Base-by-base conservation (phyloP, 345 rosid genomes). In the Salix exigua region DNA sequence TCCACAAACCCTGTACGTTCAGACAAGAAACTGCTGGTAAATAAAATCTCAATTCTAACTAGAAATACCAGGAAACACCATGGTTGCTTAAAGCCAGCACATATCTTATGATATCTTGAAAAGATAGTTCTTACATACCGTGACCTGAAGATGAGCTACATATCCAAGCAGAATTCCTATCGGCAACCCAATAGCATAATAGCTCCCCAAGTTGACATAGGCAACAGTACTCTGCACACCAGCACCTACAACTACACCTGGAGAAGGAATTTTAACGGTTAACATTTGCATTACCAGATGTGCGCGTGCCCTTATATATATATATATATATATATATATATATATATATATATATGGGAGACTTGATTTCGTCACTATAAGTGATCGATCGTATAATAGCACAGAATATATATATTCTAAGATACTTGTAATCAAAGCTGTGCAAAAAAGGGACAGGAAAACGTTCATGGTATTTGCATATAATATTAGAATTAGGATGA, bases 241-340 rank as follows among this genome's bases (percentile, higher is more conserved):
- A 18, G 90, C 78, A 53, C 90, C 91, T 1, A 91, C 72, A 23
- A 91, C 87, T 0, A 84, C 85, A 0, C 92, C 92, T 91, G 75
- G 0, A 42, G 46, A 30, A 26, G 21, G 9, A 28, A 25, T 44
- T 12, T 44, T 1, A 14, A 13, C 14, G 17, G 50, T 44, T 44
- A 14, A 4, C 17, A 44, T 13, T 44, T 44, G 14, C 50, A 10
- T 40, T 40, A 40, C 44, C 44, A 10, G 9, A 40, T 40, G 44
- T 40, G 44, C 44, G 44, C 44, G 13, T 40, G 44, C 44, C 44
- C 44, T 10, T 10, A 7, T 38, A 38, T 38, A 10, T 40, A 3
- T 21, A 58, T 58, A 2, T 21, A n/a, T n/a, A n/a, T n/a, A n/a
- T n/a, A n/a, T n/a, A n/a, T n/a, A n/a, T n/a, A n/a, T n/a, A n/a